These are phyloP conservation scores for Pelargonium myrrhifolium DNA, from an alignment of 441 rosid species.

Conservation along the genomic window DNA sequence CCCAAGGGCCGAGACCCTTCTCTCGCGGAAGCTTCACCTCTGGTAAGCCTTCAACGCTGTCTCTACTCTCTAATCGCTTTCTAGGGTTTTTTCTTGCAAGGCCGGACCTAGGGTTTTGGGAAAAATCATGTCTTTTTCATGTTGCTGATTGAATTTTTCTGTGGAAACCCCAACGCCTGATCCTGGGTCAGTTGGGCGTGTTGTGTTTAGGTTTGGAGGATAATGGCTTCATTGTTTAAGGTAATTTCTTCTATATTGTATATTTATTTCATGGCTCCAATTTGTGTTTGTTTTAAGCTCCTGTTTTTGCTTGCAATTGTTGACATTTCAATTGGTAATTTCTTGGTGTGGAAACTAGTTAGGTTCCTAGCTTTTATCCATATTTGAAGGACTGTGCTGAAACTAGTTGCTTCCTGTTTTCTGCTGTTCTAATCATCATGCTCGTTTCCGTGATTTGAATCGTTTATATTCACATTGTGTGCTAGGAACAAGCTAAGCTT, in stretches of 20 bases:
- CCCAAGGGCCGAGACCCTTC: too few species aligned
- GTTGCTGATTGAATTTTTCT: not conserved
- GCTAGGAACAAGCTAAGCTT: slow-evolving; percentile 67
- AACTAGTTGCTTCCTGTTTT: not conserved
- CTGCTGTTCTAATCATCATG: not conserved
- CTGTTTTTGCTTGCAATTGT: not conserved
- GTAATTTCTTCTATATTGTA: slow-evolving; percentile 23
- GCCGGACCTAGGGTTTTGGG: not conserved
- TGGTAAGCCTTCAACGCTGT: not conserved
- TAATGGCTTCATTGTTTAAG: slow-evolving; percentile 88
- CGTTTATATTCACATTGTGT: not conserved
- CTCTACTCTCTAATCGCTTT: slow-evolving; percentile 1
- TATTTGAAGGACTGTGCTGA: not conserved
- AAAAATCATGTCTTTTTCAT: not conserved
- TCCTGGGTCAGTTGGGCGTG: not conserved
- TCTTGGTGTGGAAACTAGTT: not conserved
- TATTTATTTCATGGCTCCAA: not conserved
- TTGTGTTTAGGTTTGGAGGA: not conserved
- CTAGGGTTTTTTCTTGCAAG: not conserved
- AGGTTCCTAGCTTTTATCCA: too few species aligned
- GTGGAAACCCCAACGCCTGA: not conserved
- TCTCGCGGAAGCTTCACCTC: not conserved
- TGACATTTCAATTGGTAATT: not conserved
- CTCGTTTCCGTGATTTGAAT: not conserved
- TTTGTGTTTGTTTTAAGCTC: not conserved